phyloP scores from a whole-genome alignment of 306 rosid genomes.

The Arachis stenosperma region DNA sequence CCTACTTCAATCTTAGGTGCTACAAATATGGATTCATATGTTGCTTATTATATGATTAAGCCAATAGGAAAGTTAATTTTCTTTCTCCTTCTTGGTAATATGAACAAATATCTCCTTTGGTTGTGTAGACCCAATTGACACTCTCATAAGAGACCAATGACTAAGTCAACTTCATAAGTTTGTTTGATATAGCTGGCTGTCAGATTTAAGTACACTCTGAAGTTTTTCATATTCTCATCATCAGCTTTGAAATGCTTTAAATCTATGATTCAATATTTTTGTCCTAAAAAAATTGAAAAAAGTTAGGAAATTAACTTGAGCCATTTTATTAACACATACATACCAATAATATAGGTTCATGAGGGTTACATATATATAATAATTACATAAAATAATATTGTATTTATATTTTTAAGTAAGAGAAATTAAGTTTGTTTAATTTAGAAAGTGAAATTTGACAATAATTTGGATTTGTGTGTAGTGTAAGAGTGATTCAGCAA shows the following conservation, averaged over 20 bases:
- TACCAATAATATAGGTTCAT: no score
- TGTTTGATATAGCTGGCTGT: not conserved
- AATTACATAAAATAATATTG: no score
- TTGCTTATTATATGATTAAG: not conserved
- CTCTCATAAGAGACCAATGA: not conserved
- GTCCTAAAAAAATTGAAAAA: not conserved
- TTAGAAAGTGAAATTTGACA: no score
- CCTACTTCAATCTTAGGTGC: not conserved
- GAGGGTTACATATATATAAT: no score
- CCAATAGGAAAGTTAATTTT: not conserved
- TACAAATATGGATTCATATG: not conserved
- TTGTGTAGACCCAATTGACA: not conserved
- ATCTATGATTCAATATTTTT: not conserved
- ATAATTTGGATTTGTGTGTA: no score
- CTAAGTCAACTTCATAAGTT: not conserved
- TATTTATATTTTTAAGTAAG: no score
- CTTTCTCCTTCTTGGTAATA: not conserved
- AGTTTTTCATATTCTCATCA: not conserved
- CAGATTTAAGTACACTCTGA: no score
- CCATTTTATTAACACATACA: not conserved
- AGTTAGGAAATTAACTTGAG: not conserved
- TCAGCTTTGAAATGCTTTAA: not conserved
- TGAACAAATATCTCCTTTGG: no score
- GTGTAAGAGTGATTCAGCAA: no score
- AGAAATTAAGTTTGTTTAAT: no score